These are phyloP conservation scores for Trypanosomatidae sp. DNA, from an alignment of 208 protist species.

Conservation along the genomic window DNA sequence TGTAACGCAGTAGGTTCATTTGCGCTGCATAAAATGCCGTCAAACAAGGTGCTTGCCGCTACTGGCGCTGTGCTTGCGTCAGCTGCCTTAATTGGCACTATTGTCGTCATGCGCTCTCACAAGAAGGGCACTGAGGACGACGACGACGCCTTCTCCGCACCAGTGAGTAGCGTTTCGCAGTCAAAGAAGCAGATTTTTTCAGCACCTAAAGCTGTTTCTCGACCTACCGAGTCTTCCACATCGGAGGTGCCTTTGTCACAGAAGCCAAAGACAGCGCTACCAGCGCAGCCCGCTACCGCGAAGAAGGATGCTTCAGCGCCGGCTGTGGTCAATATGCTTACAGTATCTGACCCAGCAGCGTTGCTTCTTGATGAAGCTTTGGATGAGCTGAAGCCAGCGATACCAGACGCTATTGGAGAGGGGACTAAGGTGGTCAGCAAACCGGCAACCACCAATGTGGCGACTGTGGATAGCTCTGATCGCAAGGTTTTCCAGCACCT, in stretches of 20 bases:
- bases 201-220: neutral
- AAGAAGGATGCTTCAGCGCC: neutral
- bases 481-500: conserved; percentile 35
- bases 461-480: conserved; percentile 2
- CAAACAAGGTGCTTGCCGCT: conserved; percentile 17
- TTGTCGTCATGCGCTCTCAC: conserved; percentile 10
- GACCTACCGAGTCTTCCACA: neutral
- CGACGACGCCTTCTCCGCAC: conserved; percentile 28
- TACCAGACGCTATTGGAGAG: neutral
- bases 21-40: conserved; percentile 14
- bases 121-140: conserved; percentile 24
- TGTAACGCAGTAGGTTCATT: neutral
- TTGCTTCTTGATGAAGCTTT: conserved; percentile 31
- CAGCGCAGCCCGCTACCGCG: neutral
- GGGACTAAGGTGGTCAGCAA: conserved; percentile 2
- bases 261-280: neutral
- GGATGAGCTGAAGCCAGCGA: conserved; percentile 20
- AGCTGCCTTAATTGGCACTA: conserved; percentile 20
- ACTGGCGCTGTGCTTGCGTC: conserved; percentile 23
- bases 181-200: conserved; percentile 13
- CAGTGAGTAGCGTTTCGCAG: conserved; percentile 5
- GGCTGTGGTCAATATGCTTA: neutral
- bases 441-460: neutral
- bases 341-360: conserved; percentile 3
- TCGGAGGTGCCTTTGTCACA: neutral